Evolutionary conservation across 1,284 basidiomycete genomes (phyloP).

Genomic region (Bondarzewia mesenterica): DNA sequence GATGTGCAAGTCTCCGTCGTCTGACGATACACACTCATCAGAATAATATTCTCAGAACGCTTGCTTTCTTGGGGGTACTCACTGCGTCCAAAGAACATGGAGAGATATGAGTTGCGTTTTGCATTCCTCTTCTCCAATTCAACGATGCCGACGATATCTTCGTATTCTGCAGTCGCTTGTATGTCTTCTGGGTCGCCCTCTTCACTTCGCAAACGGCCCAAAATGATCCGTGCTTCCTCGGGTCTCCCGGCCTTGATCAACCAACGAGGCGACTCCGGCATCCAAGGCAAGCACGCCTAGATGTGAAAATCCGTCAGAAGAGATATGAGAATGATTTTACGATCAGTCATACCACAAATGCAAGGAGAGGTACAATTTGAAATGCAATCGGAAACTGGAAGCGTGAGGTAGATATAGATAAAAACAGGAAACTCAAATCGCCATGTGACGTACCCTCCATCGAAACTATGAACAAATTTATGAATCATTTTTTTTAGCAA

Average conservation of each 20-base stretch:
- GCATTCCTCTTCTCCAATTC: conserved; percentile 54
- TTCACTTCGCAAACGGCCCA: conserved; percentile 26
- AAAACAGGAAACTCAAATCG: background rate
- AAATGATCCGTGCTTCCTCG: conserved; percentile 35
- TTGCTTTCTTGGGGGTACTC: conserved; percentile 1
- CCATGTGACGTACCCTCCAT: conserved; percentile 27
- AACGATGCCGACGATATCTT: conserved; percentile 9
- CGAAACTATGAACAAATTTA: conserved; percentile 11
- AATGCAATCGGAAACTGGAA: conserved; percentile 38
- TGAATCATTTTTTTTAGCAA: background rate
- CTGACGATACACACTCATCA: conserved; percentile 9
- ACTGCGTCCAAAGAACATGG: conserved; percentile 39
- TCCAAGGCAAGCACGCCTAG: conserved; percentile 9
- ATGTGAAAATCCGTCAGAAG: background rate
- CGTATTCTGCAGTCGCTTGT: conserved; percentile 21
- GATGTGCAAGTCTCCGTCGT: conserved; percentile 35
- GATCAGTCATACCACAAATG: conserved; percentile 27
- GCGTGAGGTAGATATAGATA: conserved; percentile 13
- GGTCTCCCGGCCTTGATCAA: conserved; percentile 42
- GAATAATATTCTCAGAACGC: background rate
- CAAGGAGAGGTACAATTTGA: conserved; percentile 37
- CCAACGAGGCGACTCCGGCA: conserved; percentile 48
- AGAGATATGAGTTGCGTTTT: conserved; percentile 34
- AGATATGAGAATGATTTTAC: background rate
- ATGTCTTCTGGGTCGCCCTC: conserved; percentile 17